A percentile compares a stretch with the other conserved stretches of the same genome.
Evolutionary conservation across 495 filamentous ascomycete species (phyloP).

Genomic region (Penicillium steckii): DNA sequence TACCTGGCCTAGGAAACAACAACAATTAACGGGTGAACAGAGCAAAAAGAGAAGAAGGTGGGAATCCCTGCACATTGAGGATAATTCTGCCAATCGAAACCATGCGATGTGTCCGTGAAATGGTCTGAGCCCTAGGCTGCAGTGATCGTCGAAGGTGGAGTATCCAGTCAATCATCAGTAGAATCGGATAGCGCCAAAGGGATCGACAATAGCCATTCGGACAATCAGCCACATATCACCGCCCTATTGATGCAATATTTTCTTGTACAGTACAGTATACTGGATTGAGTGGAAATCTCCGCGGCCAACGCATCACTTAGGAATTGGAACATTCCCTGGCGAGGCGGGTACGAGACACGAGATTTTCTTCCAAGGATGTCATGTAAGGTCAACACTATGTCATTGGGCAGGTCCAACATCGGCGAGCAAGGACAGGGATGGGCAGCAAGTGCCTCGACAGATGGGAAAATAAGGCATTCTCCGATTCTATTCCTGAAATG

Average conservation of each 20-base stretch:
- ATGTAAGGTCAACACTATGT: not conserved
- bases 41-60: not conserved
- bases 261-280: not conserved
- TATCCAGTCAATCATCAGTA: not conserved
- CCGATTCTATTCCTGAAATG: not conserved
- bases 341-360: not conserved
- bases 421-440: conserved; percentile 11
- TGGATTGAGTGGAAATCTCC: not conserved
- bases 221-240: not conserved
- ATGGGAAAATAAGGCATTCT: not conserved
- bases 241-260: not conserved
- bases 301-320: conserved; percentile 11
- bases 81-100: not conserved
- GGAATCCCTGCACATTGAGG: not conserved
- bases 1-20: not conserved
- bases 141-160: not conserved
- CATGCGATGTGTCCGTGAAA: not conserved
- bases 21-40: too few relatives aligned
- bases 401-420: not conserved
- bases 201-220: not conserved
- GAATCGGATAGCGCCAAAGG: too few relatives aligned
- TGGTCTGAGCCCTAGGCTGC: not conserved
- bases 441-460: not conserved
- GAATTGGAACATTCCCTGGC: not conserved
- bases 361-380: not conserved